Base-by-base conservation (phyloP, 257 asterid genomes). In the Solanum acaule region DNA sequence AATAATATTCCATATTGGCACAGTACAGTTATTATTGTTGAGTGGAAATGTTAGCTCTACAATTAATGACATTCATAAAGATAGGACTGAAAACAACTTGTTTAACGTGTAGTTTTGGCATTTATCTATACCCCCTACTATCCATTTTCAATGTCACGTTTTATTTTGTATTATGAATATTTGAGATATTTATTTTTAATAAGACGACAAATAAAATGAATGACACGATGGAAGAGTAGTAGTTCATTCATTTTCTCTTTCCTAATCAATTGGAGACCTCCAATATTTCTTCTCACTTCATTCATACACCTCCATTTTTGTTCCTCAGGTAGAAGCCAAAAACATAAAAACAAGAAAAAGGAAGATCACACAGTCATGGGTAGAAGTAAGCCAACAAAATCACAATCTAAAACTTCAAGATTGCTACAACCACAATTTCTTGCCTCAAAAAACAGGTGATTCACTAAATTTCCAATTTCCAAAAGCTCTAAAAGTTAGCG, bases 401-500 rank as follows among this genome's bases (percentile, higher is more conserved):
- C 84, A 61, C 91, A 88, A 77, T 72, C 89, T 2, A 87, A 86
- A 82, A 42, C 72, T n/a, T 34, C 89, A 86, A 90, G 79, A 37
- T 18, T 38, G 86, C 35, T 35, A 6, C 46, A 37, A 83, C 38
- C 89, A 90, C 90, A 90, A 73, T 23, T 46, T 35, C 90, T 89
- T 89, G 90, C 92, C 87, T 83, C 93, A 88, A 95, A 94, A 93
- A 92, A 91, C 90, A 95, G 98, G 93, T 90, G 72, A 81, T 20
- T 76, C 42, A 49, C 14, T 29, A 52, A 59, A n/a, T 35, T 77
- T 78, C 16, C 35, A 40, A n/a, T 44, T 78, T 3, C 35, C 20
- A 46, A 49, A 49, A 49, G 59, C 59, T 49, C 59, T 15, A 44
- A 44, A 77, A 77, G 16, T 27, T 25, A n/a, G 16, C 15, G 33